Percentiles rank a stretch among this genome's conserved stretches.
Conservation (phyloP, 139 green algal genomes). For the Chlorella ohadii region DNA sequence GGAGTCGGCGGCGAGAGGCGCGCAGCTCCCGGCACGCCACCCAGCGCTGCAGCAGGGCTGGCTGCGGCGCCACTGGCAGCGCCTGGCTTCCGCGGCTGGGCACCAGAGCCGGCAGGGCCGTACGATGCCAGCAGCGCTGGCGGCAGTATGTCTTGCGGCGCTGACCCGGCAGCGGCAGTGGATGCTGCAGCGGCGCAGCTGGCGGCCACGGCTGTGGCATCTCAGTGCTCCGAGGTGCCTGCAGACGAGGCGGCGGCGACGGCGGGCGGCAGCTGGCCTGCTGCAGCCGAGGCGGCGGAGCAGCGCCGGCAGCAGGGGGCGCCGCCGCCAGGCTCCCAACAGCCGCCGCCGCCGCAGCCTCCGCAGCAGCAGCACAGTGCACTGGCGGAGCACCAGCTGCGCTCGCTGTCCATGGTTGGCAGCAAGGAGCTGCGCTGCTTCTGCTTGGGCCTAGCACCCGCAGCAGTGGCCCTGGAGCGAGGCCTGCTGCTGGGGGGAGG, state of each 20-base stretch:
- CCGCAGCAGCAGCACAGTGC: background rate
- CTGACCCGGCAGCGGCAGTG: background rate
- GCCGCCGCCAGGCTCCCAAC: too few species aligned
- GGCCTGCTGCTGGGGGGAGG: slow-evolving; percentile 1
- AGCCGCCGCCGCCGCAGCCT: background rate
- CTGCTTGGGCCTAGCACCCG: slow-evolving; percentile 54
- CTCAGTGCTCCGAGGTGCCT: background rate
- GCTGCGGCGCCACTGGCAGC: too few species aligned
- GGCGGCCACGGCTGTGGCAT: background rate
- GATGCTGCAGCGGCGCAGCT: background rate
- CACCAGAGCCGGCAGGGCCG: background rate
- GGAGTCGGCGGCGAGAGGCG: too few species aligned
- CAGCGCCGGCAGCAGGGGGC: background rate
- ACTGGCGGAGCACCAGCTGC: slow-evolving; percentile 28
- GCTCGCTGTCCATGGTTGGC: slow-evolving; percentile 56
- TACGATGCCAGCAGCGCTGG: background rate
- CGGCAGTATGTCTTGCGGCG: background rate
- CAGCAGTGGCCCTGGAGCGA: background rate
- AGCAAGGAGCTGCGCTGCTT: slow-evolving; percentile 51
- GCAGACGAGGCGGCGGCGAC: background rate
- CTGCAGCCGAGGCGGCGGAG: background rate
- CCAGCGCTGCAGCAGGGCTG: too few species aligned
- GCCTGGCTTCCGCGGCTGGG: too few species aligned
- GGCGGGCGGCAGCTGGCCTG: background rate
- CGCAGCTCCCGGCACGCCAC: background rate